These are phyloP conservation scores for Caryopteris hybrid DNA, from an alignment of 305 asterid species.

Conservation along the genomic window DNA sequence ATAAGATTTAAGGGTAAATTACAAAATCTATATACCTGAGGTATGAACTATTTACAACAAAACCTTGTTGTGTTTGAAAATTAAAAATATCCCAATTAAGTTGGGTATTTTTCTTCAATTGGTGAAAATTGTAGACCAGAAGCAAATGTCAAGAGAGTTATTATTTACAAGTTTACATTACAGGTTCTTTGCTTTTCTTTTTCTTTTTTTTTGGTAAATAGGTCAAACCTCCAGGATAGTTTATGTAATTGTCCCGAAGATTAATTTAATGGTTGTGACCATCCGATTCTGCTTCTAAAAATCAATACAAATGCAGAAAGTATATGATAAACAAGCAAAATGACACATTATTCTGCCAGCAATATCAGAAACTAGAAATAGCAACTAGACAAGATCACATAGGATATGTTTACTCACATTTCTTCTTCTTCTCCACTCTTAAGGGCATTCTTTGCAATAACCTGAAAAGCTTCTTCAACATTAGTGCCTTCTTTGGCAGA, in stretches of 20 bases:
- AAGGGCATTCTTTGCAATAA: constrained; percentile 65
- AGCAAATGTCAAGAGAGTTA: background rate
- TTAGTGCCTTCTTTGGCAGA: constrained; percentile 75
- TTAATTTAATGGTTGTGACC: background rate
- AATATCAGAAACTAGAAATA: background rate
- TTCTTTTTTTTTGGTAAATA: background rate
- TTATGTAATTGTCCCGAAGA: background rate
- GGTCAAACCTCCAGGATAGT: background rate
- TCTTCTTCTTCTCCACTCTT: constrained; percentile 70
- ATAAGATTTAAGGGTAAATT: too few relatives aligned
- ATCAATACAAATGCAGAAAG: background rate
- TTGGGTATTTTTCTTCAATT: background rate
- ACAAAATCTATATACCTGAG: too few relatives aligned
- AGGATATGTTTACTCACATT: constrained; percentile 54
- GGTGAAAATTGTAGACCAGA: background rate
- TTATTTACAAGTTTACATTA: too few relatives aligned
- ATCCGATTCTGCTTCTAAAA: background rate
- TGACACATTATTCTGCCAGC: too few relatives aligned
- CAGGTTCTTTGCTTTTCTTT: background rate
- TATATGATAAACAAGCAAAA: background rate
- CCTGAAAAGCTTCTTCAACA: constrained; percentile 66
- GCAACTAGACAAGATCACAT: background rate
- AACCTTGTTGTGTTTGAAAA: too few relatives aligned
- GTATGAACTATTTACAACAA: too few relatives aligned
- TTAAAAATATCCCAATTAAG: background rate